Conservation (phyloP, 257 asterid species). For the Verbena officinalis region DNA sequence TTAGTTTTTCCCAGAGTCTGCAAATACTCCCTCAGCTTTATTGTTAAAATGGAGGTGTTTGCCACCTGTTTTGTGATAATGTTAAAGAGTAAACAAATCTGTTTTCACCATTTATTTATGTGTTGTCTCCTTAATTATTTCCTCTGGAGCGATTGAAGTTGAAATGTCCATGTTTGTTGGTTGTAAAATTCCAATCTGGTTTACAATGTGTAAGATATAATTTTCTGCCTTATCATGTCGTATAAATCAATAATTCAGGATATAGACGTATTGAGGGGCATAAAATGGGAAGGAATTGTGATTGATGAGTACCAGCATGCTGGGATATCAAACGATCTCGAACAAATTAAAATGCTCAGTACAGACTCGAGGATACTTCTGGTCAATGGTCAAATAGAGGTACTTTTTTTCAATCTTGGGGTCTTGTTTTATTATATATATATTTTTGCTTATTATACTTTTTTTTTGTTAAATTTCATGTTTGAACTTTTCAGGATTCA, state of each 20-base stretch:
- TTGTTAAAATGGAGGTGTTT: constrained; percentile 16
- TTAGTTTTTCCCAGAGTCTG: too few relatives aligned
- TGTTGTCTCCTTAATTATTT: constrained; percentile 8
- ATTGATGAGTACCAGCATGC: constrained; percentile 56
- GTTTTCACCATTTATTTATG: neutral
- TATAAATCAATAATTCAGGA: constrained; percentile 51
- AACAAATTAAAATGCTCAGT: constrained; percentile 49
- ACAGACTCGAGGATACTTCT: constrained; percentile 55
- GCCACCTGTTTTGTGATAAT: constrained; percentile 1
- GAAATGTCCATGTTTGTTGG: constrained; percentile 5
- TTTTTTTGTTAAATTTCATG: constrained; percentile 11
- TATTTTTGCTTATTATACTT: constrained; percentile 12
- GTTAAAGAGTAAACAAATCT: constrained; percentile 4
- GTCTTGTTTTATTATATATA: too few relatives aligned
- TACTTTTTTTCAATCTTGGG: constrained; percentile 25
- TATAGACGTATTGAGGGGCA: constrained; percentile 40
- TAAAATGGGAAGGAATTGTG: constrained; percentile 61
- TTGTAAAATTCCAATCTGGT: constrained; percentile 17
- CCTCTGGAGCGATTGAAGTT: constrained; percentile 5
- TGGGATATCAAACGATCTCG: constrained; percentile 36
- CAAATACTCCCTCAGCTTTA: too few relatives aligned
- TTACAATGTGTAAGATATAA: constrained; percentile 1
- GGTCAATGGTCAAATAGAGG: constrained; percentile 56
- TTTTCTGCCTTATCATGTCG: constrained; percentile 18
- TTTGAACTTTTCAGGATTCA: constrained; percentile 48